phyloP scores from a whole-genome alignment of 768 basidiomycete genomes.

The Amanita molliuscula region DNA sequence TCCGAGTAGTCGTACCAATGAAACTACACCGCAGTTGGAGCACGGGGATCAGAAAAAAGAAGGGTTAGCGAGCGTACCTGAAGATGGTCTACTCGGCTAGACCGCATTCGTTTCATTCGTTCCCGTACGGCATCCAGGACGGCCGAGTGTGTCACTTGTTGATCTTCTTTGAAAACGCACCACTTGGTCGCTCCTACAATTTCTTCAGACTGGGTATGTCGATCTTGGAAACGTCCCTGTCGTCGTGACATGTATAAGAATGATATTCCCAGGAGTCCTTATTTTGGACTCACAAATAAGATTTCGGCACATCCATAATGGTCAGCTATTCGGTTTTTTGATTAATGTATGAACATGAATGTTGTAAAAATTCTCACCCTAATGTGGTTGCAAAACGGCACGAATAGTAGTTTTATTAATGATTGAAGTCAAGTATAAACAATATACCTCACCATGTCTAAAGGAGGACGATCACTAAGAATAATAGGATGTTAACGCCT shows the following conservation, averaged over 20 bases:
- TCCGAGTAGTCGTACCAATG: conserved; percentile 69
- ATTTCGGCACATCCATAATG: conserved; percentile 82
- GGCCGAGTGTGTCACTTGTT: conserved; percentile 34
- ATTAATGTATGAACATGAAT: not conserved
- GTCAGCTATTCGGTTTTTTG: conserved; percentile 41
- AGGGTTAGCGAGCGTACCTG: conserved; percentile 36
- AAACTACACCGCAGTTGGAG: conserved; percentile 33
- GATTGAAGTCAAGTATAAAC: not conserved
- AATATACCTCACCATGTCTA: conserved; percentile 28
- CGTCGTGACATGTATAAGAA: not conserved
- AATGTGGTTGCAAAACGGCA: not conserved
- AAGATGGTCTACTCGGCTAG: conserved; percentile 51
- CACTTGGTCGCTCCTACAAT: conserved; percentile 78
- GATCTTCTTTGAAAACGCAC: conserved; percentile 59
- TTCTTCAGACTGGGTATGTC: conserved; percentile 25
- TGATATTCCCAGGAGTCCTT: conserved; percentile 2
- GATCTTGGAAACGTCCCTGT: conserved; percentile 61
- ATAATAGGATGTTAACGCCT: not conserved
- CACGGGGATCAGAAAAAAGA: not conserved
- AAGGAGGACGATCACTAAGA: conserved; percentile 3
- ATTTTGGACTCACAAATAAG: conserved; percentile 48
- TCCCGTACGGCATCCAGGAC: conserved; percentile 61
- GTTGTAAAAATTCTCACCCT: conserved; percentile 18
- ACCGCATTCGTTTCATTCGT: conserved; percentile 59
- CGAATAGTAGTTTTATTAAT: not conserved